Percentiles rank a stretch among this genome's conserved stretches.
These are phyloP conservation scores for Hyaloperonospora brassicae DNA, from an alignment of 352 stramenopile genomes.

Conservation along the genomic window DNA sequence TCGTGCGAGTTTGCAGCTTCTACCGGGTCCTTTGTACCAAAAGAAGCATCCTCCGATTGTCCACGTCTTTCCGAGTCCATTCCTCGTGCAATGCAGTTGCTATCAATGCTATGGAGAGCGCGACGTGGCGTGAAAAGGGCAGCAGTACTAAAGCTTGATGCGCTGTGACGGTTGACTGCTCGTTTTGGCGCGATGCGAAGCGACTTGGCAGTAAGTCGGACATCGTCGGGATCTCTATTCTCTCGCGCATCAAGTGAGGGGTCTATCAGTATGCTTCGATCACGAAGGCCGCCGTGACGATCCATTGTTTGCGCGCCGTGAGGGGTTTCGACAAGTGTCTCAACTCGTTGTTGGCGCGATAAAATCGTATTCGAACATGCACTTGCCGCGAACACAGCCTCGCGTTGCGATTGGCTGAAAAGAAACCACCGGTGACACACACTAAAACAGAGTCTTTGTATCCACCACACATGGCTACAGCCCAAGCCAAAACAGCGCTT, in stretches of 20 bases:
- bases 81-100: constrained; percentile 10
- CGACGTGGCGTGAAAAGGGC: constrained; percentile 9
- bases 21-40: constrained; percentile 2
- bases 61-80: constrained; percentile 1
- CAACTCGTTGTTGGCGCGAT: constrained; percentile 9
- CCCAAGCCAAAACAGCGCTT: too few species aligned
- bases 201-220: constrained; percentile 2
- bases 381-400: constrained; percentile 20
- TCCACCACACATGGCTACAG: too few species aligned
- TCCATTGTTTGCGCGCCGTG: constrained; percentile 20
- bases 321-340: constrained; percentile 10
- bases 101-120: constrained; percentile 29
- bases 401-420: constrained; percentile 21
- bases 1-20: constrained; percentile 9
- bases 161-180: constrained; percentile 9
- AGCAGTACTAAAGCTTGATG: constrained; percentile 1
- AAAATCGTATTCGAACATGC: constrained; percentile 27
- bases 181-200: constrained; percentile 7
- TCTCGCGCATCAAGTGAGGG: constrained; percentile 21
- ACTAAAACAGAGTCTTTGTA: too few species aligned
- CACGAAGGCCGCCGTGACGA: constrained; percentile 1
- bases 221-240: constrained; percentile 23
- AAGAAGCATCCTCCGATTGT: not conserved
- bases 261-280: not conserved
- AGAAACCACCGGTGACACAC: not conserved